A percentile compares a stretch with the other conserved stretches of the same genome.
Conservation (phyloP, 2,329 filamentous ascomycete species). For the Helicocarpus griseus region DNA sequence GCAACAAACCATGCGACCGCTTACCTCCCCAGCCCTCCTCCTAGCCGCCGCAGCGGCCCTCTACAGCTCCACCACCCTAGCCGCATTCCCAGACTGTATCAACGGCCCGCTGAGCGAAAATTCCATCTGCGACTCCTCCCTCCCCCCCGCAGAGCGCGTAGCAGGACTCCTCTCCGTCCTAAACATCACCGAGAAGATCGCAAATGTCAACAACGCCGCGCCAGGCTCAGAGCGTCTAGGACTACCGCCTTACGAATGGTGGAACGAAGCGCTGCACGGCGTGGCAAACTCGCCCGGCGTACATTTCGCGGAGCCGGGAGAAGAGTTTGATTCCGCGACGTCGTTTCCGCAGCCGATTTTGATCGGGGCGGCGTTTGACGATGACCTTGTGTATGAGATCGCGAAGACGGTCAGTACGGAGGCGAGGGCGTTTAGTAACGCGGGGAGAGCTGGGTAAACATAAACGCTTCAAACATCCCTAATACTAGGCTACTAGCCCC, state of each 20-base stretch:
- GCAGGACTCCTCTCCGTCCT: conserved; percentile 40
- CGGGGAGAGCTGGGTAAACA: conserved; percentile 38
- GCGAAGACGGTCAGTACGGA: conserved; percentile 45
- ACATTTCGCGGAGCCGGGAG: conserved; percentile 39
- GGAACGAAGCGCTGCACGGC: conserved; percentile 54
- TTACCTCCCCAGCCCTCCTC: neutral
- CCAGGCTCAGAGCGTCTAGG: conserved; percentile 46
- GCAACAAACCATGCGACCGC: too few species aligned
- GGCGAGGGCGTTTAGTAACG: conserved; percentile 53
- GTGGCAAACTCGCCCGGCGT: conserved; percentile 42
- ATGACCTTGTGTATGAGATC: conserved; percentile 46
- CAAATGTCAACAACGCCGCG: conserved; percentile 35
- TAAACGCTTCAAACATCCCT: too few species aligned
- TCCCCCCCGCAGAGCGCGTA: conserved; percentile 27
- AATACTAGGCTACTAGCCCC: neutral
- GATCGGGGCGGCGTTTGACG: conserved; percentile 53
- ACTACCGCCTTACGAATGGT: conserved; percentile 50
- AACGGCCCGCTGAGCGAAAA: conserved; percentile 41
- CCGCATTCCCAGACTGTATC: conserved; percentile 38
- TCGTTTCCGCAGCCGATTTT: conserved; percentile 54
- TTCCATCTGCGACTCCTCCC: conserved; percentile 39
- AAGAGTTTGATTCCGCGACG: conserved; percentile 49
- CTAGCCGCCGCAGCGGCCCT: neutral
- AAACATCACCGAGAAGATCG: conserved; percentile 44
- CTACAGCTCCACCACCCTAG: neutral